These are phyloP conservation scores for Boletus eberwhitei DNA, from an alignment of 768 basidiomycete species.

Conservation along the genomic window DNA sequence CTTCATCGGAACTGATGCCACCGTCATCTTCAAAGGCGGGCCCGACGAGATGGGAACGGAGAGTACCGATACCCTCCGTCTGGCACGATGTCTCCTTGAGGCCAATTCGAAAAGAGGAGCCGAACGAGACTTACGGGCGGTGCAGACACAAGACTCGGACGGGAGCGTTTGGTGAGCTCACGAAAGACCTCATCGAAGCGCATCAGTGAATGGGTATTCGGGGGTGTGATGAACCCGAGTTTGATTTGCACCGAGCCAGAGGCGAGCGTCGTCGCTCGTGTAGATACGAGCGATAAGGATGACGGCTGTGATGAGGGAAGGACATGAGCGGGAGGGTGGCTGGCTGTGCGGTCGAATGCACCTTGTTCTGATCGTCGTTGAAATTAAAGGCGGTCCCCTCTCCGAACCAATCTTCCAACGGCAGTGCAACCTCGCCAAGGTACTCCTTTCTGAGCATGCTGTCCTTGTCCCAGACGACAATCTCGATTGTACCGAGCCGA, in stretches of 20 bases:
- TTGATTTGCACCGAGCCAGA: constrained; percentile 58
- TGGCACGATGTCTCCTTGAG: constrained; percentile 25
- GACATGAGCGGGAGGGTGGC: background rate
- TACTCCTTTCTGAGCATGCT: constrained; percentile 82
- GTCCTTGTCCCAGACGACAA: constrained; percentile 95
- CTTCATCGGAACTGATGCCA: constrained; percentile 57
- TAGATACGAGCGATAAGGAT: constrained; percentile 44
- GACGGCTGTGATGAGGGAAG: constrained; percentile 37
- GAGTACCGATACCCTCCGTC: constrained; percentile 86
- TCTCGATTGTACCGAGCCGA: constrained; percentile 69
- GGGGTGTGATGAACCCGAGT: constrained; percentile 52
- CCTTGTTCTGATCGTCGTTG: constrained; percentile 66
- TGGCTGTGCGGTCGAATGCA: constrained; percentile 32
- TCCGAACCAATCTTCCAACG: constrained; percentile 79
- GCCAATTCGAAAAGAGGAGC: background rate
- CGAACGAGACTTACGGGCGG: constrained; percentile 59
- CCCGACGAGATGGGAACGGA: constrained; percentile 56
- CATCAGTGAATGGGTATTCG: constrained; percentile 42
- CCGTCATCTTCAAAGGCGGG: constrained; percentile 74
- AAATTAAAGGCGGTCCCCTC: constrained; percentile 44
- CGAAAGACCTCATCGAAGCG: constrained; percentile 59
- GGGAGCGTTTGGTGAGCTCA: constrained; percentile 60
- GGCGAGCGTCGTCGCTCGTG: constrained; percentile 44
- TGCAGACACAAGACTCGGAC: constrained; percentile 67
- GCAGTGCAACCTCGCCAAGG: constrained; percentile 80